Percentiles rank a stretch among this genome's conserved stretches.
These are phyloP conservation scores for Botryotinia convoluta DNA, from an alignment of 2,329 filamentous ascomycete genomes.

Conservation along the genomic window DNA sequence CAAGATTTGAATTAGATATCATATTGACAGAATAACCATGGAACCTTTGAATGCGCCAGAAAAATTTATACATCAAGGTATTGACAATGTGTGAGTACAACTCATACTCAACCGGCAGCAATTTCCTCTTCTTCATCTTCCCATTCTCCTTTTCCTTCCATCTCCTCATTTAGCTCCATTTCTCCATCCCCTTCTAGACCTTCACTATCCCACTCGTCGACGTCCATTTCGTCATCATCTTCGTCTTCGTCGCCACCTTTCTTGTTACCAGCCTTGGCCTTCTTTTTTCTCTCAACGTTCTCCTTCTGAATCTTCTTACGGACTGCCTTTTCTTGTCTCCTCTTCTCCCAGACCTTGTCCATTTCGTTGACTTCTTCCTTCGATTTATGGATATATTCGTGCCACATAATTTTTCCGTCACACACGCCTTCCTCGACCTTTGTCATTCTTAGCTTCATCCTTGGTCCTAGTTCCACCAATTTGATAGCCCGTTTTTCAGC, in stretches of 20 bases:
- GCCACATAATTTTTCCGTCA: slow-evolving; percentile 92
- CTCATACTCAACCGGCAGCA: slow-evolving; percentile 31
- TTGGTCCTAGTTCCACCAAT: slow-evolving; percentile 85
- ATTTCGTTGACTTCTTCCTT: slow-evolving; percentile 73
- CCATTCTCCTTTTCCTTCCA: slow-evolving; percentile 38
- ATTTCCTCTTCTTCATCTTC: slow-evolving; percentile 39
- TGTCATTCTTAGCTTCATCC: slow-evolving; percentile 82
- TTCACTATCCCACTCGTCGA: slow-evolving; percentile 43
- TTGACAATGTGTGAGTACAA: neutral
- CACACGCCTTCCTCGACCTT: slow-evolving; percentile 97
- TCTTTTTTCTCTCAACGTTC: slow-evolving; percentile 84
- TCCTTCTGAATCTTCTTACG: slow-evolving; percentile 80
- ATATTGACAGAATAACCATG: neutral
- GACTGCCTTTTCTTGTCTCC: slow-evolving; percentile 75
- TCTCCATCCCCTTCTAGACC: slow-evolving; percentile 39
- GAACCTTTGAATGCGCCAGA: neutral
- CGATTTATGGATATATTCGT: slow-evolving; percentile 87
- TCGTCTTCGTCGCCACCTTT: slow-evolving; percentile 51
- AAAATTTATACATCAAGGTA: slow-evolving; percentile 10
- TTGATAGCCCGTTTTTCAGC: slow-evolving; percentile 82
- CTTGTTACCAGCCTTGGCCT: slow-evolving; percentile 48
- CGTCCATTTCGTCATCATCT: slow-evolving; percentile 49
- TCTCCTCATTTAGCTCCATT: slow-evolving; percentile 38
- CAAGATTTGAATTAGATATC: slow-evolving; percentile 4
- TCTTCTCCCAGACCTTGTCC: slow-evolving; percentile 79